Percentiles rank a stretch among this genome's conserved stretches.
Conservation (phyloP, 345 rosid genomes). For the Durio zibethinus region DNA sequence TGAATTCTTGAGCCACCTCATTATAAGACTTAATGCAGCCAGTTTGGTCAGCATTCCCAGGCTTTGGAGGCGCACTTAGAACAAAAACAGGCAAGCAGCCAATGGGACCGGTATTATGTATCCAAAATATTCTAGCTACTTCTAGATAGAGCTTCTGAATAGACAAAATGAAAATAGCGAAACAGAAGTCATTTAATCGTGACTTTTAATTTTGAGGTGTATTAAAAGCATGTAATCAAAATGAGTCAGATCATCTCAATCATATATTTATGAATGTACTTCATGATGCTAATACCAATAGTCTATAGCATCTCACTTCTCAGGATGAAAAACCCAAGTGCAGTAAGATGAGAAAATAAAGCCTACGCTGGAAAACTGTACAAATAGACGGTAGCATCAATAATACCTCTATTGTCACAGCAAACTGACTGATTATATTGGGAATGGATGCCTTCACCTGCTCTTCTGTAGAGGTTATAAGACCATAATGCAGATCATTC, state of each 20-base stretch:
- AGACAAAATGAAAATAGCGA: neutral
- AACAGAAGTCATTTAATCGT: neutral
- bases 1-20: constrained; percentile 32
- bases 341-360: neutral
- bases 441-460: constrained; percentile 6
- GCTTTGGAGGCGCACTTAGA: constrained; percentile 7
- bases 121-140: constrained; percentile 77
- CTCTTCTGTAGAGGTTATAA: neutral
- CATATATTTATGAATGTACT: neutral
- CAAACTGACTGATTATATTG: neutral
- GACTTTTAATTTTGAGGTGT: neutral
- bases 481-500: constrained; percentile 14
- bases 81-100: constrained; percentile 56
- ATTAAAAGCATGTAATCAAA: neutral
- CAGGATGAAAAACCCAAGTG: neutral
- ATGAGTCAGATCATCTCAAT: neutral
- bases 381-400: neutral
- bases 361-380: neutral
- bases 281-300: neutral
- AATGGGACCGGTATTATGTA: constrained; percentile 75
- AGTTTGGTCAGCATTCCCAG: constrained; percentile 15
- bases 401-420: neutral
- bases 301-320: neutral
- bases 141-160: constrained; percentile 30
- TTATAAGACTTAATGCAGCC: constrained; percentile 37